phyloP scores from a whole-genome alignment of 768 basidiomycete species.

The Hygrophorus pudorinus region DNA sequence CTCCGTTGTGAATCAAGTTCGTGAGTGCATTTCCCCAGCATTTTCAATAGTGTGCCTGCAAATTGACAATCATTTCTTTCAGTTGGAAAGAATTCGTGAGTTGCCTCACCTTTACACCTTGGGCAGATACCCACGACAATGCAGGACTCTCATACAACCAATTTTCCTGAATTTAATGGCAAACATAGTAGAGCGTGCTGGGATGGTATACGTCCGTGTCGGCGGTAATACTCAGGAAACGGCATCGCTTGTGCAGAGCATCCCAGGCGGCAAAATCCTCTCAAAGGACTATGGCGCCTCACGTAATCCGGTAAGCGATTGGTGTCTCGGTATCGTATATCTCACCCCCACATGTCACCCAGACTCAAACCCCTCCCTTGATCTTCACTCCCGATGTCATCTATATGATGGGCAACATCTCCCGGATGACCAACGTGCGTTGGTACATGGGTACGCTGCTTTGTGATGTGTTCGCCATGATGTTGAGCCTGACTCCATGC shows the following conservation, averaged over 20 bases:
- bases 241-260: conserved; percentile 38
- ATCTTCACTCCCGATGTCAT: conserved; percentile 57
- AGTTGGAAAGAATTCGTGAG: conserved; percentile 28
- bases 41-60: not conserved
- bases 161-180: conserved; percentile 49
- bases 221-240: conserved; percentile 79
- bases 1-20: conserved; percentile 41
- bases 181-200: conserved; percentile 57
- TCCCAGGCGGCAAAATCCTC: conserved; percentile 38
- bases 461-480: not conserved
- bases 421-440: conserved; percentile 44
- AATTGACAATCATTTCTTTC: not conserved
- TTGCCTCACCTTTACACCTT: not conserved
- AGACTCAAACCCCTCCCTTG: conserved; percentile 64
- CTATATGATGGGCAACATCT: conserved; percentile 56
- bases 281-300: conserved; percentile 32
- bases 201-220: conserved; percentile 53
- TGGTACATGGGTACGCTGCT: conserved; percentile 48
- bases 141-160: conserved; percentile 4
- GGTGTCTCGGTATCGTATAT: not conserved
- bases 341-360: not conserved
- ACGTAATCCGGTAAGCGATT: conserved; percentile 30
- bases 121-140: not conserved
- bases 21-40: conserved; percentile 26
- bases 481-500: not conserved